phyloP scores from a whole-genome alignment of 176 grass and related monocot genomes.

The Neostapfia colusana region DNA sequence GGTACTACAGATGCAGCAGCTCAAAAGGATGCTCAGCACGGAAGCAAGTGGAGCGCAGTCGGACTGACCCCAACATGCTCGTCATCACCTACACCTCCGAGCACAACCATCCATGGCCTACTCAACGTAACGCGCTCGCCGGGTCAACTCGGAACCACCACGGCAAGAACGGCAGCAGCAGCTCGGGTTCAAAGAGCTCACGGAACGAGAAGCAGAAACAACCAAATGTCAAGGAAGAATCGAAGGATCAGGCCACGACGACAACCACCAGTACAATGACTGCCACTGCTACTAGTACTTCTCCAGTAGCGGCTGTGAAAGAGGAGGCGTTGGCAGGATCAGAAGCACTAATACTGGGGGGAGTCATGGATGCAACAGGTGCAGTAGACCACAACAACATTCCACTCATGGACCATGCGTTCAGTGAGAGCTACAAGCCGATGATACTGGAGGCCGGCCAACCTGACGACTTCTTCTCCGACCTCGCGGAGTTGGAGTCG shows the following conservation, averaged over 20 bases:
- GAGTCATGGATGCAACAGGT: constrained; percentile 42
- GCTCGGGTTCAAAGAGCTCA: constrained; percentile 60
- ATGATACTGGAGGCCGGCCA: constrained; percentile 72
- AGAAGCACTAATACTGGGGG: constrained; percentile 43
- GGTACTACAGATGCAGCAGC: constrained; percentile 98
- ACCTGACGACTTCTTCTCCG: constrained; percentile 75
- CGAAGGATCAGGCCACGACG: constrained; percentile 36
- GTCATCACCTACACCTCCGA: constrained; percentile 98
- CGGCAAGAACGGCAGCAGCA: constrained; percentile 50
- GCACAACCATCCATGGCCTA: constrained; percentile 99
- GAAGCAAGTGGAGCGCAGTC: constrained; percentile 95
- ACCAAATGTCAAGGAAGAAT: constrained; percentile 57
- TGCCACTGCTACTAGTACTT: constrained; percentile 10
- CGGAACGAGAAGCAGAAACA: constrained; percentile 47
- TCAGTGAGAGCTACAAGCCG: constrained; percentile 59
- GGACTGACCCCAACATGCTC: constrained; percentile 89
- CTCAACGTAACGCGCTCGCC: constrained; percentile 89
- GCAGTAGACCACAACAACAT: constrained; percentile 37
- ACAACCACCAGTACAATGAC: constrained; percentile 16
- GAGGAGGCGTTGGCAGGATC: constrained; percentile 47
- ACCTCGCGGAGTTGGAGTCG: constrained; percentile 75
- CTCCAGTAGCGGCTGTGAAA: constrained; percentile 40
- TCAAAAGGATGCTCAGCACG: constrained; percentile 93
- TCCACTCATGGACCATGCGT: constrained; percentile 58
- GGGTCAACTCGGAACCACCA: constrained; percentile 77